Conservation (phyloP, 2,329 filamentous ascomycete genomes). For the Neobulgaria alba region DNA sequence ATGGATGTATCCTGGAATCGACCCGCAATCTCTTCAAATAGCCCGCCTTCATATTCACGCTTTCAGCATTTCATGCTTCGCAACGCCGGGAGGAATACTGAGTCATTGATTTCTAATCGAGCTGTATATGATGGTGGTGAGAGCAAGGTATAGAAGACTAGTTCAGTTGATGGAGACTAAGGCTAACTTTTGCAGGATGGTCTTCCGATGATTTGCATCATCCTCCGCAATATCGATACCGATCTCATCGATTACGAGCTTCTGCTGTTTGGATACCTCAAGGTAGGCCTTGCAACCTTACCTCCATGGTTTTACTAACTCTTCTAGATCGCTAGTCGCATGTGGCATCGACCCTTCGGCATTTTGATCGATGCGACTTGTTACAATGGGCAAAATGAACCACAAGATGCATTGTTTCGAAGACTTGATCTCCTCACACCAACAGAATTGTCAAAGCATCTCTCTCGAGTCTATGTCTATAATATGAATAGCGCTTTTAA, state of each 20-base stretch:
- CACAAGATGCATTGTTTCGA: conserved; percentile 56
- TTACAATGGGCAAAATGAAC: conserved; percentile 59
- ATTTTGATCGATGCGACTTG: conserved; percentile 62
- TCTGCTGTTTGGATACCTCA: conserved; percentile 58
- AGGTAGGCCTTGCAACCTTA: conserved; percentile 33
- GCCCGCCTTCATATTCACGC: conserved; percentile 54
- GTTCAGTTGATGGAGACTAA: neutral
- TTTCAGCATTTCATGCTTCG: conserved; percentile 68
- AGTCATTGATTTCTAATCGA: conserved; percentile 54
- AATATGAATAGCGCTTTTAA: conserved; percentile 66
- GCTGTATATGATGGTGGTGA: conserved; percentile 65
- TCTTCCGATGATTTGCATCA: conserved; percentile 59
- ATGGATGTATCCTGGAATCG: conserved; percentile 62
- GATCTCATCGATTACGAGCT: conserved; percentile 59
- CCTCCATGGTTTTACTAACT: conserved; percentile 4
- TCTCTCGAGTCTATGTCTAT: conserved; percentile 58
- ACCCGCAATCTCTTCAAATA: conserved; percentile 55
- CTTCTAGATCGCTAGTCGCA: conserved; percentile 53
- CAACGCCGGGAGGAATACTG: conserved; percentile 56
- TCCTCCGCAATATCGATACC: conserved; percentile 57
- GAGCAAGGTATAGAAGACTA: conserved; percentile 42
- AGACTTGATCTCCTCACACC: conserved; percentile 56
- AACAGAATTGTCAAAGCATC: conserved; percentile 48
- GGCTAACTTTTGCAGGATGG: conserved; percentile 42
- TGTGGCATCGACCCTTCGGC: conserved; percentile 63